phyloP scores from a whole-genome alignment of 331 rosid species.

The Malus hybrid region DNA sequence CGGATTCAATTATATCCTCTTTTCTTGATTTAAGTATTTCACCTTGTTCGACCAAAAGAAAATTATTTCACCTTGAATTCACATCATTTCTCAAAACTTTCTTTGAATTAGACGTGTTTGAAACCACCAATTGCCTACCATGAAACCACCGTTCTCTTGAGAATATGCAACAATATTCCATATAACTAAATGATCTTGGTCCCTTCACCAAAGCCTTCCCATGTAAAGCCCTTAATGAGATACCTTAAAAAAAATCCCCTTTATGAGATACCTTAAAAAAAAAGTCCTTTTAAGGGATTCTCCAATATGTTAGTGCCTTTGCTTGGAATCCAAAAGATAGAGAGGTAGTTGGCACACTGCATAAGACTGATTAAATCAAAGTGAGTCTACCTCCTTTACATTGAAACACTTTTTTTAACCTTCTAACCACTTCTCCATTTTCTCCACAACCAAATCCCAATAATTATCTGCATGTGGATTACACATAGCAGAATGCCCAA shows the following conservation, averaged over 20 bases:
- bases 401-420: neutral
- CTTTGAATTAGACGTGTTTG: neutral
- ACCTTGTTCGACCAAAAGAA: too few species aligned
- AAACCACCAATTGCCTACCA: neutral
- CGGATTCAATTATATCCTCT: neutral
- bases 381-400: neutral
- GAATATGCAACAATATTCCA: neutral
- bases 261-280: too few species aligned
- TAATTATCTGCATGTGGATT: neutral
- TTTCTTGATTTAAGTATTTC: neutral
- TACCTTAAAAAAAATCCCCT: too few species aligned
- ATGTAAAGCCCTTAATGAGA: neutral
- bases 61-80: neutral
- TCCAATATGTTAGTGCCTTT: neutral
- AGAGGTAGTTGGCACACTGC: neutral
- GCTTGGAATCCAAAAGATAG: neutral
- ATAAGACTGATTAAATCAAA: neutral
- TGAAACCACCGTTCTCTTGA: neutral
- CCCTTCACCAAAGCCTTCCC: neutral
- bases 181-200: neutral
- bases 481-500: neutral
- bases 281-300: neutral
- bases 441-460: neutral
- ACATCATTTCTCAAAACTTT: neutral
- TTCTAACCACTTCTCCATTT: neutral